These are phyloP conservation scores for Wallacemonas sp. DNA, from an alignment of 208 protist genomes.

Conservation along the genomic window DNA sequence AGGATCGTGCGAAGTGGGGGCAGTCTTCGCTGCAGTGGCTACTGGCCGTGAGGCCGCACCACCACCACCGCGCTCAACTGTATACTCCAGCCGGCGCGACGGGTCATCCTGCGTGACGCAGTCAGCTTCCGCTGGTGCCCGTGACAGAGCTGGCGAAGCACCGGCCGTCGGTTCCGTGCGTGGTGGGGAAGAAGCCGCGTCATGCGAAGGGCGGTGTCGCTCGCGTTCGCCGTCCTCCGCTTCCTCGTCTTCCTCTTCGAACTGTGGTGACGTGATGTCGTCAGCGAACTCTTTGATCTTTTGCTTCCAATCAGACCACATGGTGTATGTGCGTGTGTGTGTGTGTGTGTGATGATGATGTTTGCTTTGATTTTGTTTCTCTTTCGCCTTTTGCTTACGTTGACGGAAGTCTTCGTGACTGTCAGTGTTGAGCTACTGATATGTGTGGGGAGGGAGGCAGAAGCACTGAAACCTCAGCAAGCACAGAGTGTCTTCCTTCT, in stretches of 20 bases:
- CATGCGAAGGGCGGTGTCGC: not conserved
- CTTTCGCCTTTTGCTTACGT: too few relatives aligned
- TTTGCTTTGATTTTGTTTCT: too few relatives aligned
- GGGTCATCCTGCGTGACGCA: not conserved
- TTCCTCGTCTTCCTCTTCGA: slow-evolving; percentile 37
- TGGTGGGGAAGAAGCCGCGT: not conserved
- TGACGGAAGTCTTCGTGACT: not conserved
- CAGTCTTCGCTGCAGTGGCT: not conserved
- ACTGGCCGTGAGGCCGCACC: not conserved
- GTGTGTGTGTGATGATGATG: too few relatives aligned
- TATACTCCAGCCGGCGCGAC: not conserved
- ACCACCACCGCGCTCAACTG: not conserved
- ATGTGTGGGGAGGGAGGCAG: too few relatives aligned
- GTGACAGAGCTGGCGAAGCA: not conserved
- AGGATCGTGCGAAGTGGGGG: not conserved
- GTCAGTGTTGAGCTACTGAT: not conserved
- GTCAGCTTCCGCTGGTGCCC: not conserved
- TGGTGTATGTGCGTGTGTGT: slow-evolving; percentile 10
- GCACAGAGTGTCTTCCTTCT: too few relatives aligned
- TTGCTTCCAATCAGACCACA: slow-evolving; percentile 63
- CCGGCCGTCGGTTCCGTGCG: slow-evolving; percentile 9
- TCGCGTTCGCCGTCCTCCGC: slow-evolving; percentile 6
- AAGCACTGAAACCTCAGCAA: too few relatives aligned
- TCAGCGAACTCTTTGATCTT: slow-evolving; percentile 76
- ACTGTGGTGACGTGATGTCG: slow-evolving; percentile 64